Conservation (phyloP, 257 asterid species). For the Mitragyna speciosa region DNA sequence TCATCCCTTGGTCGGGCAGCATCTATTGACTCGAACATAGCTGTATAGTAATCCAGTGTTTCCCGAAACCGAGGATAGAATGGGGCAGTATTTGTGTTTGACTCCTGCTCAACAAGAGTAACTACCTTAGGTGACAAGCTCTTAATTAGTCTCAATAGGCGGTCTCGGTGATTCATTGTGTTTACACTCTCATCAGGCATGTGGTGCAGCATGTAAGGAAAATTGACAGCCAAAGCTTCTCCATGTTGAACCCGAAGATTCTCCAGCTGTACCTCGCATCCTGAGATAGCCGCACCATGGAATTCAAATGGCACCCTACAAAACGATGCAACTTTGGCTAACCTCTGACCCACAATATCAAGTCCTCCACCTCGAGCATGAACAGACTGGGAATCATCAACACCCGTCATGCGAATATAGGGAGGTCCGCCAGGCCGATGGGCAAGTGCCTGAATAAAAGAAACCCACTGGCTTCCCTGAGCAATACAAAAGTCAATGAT, state of each 20-base stretch:
- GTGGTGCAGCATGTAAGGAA: constrained; percentile 85
- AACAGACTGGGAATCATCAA: constrained; percentile 66
- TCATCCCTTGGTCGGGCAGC: constrained; percentile 70
- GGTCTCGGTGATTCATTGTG: constrained; percentile 77
- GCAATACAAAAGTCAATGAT: constrained; percentile 87
- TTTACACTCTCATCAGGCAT: constrained; percentile 95
- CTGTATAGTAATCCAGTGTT: constrained; percentile 71
- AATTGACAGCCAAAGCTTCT: constrained; percentile 86
- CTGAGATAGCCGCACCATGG: constrained; percentile 74
- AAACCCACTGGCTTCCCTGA: constrained; percentile 93
- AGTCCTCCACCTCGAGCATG: constrained; percentile 94
- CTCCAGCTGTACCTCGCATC: constrained; percentile 58
- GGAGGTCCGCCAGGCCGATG: constrained; percentile 60
- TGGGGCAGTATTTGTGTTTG: constrained; percentile 76
- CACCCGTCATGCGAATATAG: constrained; percentile 47
- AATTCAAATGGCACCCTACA: constrained; percentile 80
- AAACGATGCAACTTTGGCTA: constrained; percentile 58
- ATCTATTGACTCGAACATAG: constrained; percentile 92
- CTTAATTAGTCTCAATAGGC: constrained; percentile 70
- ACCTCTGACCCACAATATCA: constrained; percentile 60
- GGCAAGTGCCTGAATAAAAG: constrained; percentile 49
- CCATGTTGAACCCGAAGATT: constrained; percentile 52
- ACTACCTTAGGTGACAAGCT: constrained; percentile 79
- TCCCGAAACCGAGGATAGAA: constrained; percentile 71
- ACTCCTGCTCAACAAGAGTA: constrained; percentile 82